These are phyloP conservation scores for Avena insularis DNA, from an alignment of 176 grass and related monocot species.

Conservation along the genomic window DNA sequence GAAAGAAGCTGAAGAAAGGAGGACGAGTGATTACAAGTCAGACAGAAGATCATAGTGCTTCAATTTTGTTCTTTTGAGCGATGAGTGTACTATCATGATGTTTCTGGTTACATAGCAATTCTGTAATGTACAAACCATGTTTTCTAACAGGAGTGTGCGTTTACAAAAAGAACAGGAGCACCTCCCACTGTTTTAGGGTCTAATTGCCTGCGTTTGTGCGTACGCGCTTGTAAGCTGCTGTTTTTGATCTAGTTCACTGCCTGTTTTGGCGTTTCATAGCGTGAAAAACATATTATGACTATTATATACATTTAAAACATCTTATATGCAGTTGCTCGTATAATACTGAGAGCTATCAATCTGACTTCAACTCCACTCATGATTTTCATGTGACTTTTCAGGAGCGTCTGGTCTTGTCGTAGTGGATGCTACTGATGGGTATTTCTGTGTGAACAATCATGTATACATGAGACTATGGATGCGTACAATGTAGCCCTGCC, in stretches of 20 bases:
- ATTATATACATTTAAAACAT: neutral
- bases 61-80: neutral
- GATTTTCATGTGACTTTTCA: constrained; percentile 1
- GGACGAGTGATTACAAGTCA: constrained; percentile 64
- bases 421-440: neutral
- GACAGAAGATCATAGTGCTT: constrained; percentile 66
- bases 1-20: constrained; percentile 85
- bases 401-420: neutral
- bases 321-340: neutral
- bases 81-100: neutral
- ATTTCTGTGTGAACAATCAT: neutral
- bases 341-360: neutral
- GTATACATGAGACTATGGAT: neutral
- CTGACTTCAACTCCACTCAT: no score
- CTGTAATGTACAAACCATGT: constrained; percentile 32
- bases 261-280: neutral
- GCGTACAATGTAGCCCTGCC: neutral
- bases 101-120: constrained; percentile 11
- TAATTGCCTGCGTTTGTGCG: neutral
- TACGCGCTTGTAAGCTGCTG: neutral
- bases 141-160: constrained; percentile 8
- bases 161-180: neutral
- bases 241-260: neutral
- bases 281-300: neutral
- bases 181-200: neutral